Evolutionary conservation across 768 basidiomycete species (phyloP).

Genomic region (Phylloporus sp.): DNA sequence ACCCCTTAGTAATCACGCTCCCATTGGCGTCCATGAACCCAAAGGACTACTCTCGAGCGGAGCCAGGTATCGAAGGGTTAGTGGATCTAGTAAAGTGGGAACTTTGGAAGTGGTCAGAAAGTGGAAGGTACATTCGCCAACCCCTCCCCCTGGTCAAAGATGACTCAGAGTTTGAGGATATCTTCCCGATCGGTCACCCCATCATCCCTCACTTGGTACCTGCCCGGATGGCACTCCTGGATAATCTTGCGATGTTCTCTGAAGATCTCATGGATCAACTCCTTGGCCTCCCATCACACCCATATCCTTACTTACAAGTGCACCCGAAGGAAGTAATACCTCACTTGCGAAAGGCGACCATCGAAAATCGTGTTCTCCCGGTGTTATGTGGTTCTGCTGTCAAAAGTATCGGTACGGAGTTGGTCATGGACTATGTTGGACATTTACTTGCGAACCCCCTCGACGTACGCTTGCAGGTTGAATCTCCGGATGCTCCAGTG

Average conservation of each 20-base stretch:
- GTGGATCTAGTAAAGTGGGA: conserved; percentile 84
- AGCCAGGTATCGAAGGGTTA: conserved; percentile 80
- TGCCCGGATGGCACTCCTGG: conserved; percentile 68
- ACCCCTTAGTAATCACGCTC: conserved; percentile 63
- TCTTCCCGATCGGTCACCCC: conserved; percentile 61
- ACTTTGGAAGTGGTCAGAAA: conserved; percentile 66
- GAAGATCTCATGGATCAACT: conserved; percentile 75
- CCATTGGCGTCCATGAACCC: conserved; percentile 76
- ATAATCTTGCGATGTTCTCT: conserved; percentile 75
- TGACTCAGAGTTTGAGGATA: conserved; percentile 35
- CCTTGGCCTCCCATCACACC: conserved; percentile 49
- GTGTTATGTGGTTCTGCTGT: conserved; percentile 81
- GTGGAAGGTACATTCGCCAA: conserved; percentile 39
- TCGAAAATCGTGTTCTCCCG: conserved; percentile 64
- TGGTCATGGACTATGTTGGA: conserved; percentile 78
- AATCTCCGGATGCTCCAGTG: conserved; percentile 44
- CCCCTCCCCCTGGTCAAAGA: conserved; percentile 50
- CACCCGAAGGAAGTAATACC: conserved; percentile 48
- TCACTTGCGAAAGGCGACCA: conserved; percentile 62
- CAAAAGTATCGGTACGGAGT: conserved; percentile 75
- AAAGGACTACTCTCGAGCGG: conserved; percentile 59
- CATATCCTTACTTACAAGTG: conserved; percentile 64
- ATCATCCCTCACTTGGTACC: conserved; percentile 58
- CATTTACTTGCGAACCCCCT: conserved; percentile 73
- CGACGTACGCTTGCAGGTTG: conserved; percentile 51